phyloP scores from a whole-genome alignment of 2,329 filamentous ascomycete genomes.

The Cladophialophora psammophila region DNA sequence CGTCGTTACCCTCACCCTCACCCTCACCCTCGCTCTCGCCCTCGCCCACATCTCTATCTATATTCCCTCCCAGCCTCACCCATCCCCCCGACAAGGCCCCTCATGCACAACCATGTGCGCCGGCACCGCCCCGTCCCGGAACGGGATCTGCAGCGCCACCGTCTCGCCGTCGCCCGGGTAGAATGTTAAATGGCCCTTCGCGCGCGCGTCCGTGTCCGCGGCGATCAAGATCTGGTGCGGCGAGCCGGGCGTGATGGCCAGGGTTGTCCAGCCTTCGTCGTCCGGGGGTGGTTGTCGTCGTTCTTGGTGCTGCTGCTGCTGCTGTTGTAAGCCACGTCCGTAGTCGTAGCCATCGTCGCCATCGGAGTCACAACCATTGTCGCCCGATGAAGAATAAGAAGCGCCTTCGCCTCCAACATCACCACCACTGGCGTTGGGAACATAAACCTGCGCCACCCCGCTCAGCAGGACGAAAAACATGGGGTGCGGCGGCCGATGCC shows the following conservation, averaged over 20 bases:
- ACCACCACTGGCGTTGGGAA: neutral
- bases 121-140: slow-evolving; percentile 35
- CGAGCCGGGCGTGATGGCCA: slow-evolving; percentile 21
- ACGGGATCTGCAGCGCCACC: slow-evolving; percentile 43
- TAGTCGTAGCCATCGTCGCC: no score
- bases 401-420: neutral
- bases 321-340: neutral
- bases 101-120: slow-evolving; percentile 22
- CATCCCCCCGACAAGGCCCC: slow-evolving; percentile 24
- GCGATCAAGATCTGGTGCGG: slow-evolving; percentile 40
- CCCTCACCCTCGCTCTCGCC: neutral
- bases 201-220: slow-evolving; percentile 37
- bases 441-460: slow-evolving; percentile 9
- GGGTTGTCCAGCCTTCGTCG: slow-evolving; percentile 1
- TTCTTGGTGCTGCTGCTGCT: neutral
- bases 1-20: no score
- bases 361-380: no score
- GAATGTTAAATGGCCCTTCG: slow-evolving; percentile 42
- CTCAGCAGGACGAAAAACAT: slow-evolving; percentile 25
- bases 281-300: slow-evolving; percentile 1
- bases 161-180: slow-evolving; percentile 41
- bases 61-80: neutral
- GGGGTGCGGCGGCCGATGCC: slow-evolving; percentile 31
- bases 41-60: no score
- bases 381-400: neutral